Evolutionary conservation across 441 rosid genomes (phyloP), one percentile per base, ranked within the genome.

Genomic region (Syzygium malaccense): DNA sequence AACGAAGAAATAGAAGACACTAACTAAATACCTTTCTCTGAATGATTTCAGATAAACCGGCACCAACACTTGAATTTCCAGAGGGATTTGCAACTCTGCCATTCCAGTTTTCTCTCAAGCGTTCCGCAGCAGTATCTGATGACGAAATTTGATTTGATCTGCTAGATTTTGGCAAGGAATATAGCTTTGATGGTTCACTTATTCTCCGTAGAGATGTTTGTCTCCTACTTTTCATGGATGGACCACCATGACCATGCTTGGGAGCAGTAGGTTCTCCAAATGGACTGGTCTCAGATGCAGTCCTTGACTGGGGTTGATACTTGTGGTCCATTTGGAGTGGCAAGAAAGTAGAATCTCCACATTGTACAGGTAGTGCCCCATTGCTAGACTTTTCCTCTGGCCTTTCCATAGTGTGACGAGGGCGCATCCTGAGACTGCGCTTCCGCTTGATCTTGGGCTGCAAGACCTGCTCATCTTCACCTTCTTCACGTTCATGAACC

Each of bases 401-500:
- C 93, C 91, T 96, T 92, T 97, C 99, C 91, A 93, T 71, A 30
- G 95, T 91, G 60, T 93, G 98, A 86, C 99, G 98, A 55, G 99
- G 99, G 83, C 99, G 96, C 91, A 96, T 64, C 86, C 99, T 95
- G 91, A 96, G 94, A 91, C 99, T 98, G 32, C 99, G 98, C 89
- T 98, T 98, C 87, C 99, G 92, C 94, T 95, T 97, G 91, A 98
- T 95, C 93, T 92, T 98, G 87, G 99, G 99, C 91, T 97, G 99
- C 91, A 97, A 88, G 93, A 98, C 99, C 93, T 97, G 99, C 89
- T 98, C 99, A 86, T 97, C 99, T 93, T 97, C 99, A 87, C 97
- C 99, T 93, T 96, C 99, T 33, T 96, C 99, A 11, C 97, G 98
- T 75, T 96, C 99, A 91, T 95, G 99, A 86, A 93, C 93, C 99